Conservation (phyloP, 2,329 filamentous ascomycete genomes). For the Beauveria rudraprayagi region DNA sequence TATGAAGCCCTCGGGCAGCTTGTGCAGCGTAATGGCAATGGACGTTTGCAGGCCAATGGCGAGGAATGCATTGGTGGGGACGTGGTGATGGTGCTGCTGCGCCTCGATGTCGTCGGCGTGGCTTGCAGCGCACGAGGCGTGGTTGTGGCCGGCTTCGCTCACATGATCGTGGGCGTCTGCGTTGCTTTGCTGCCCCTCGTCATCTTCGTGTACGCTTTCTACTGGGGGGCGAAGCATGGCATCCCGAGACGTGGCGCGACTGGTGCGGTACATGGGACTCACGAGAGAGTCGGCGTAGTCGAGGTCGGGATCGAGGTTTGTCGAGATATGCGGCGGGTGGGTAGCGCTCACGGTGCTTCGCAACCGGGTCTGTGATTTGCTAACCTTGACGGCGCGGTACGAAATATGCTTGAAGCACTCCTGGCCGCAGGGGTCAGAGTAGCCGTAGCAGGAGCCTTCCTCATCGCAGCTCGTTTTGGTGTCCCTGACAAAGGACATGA, state of each 20-base stretch:
- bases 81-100: slow-evolving; percentile 78
- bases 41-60: slow-evolving; percentile 94
- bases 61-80: slow-evolving; percentile 86
- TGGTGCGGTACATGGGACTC: slow-evolving; percentile 28
- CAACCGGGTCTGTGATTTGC: slow-evolving; percentile 29
- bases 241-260: slow-evolving; percentile 32
- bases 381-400: slow-evolving; percentile 24
- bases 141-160: slow-evolving; percentile 6
- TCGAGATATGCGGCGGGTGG: slow-evolving; percentile 19
- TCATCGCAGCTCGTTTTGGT: slow-evolving; percentile 56
- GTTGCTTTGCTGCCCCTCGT: slow-evolving; percentile 20
- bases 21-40: slow-evolving; percentile 90
- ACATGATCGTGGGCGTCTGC: slow-evolving; percentile 34
- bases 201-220: slow-evolving; percentile 10
- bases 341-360: slow-evolving; percentile 34
- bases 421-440: slow-evolving; percentile 57
- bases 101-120: slow-evolving; percentile 38
- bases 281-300: slow-evolving; percentile 20
- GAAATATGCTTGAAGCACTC: slow-evolving; percentile 55
- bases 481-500: slow-evolving; percentile 59
- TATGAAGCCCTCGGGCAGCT: slow-evolving; percentile 80
- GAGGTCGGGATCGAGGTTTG: slow-evolving; percentile 21
- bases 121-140: slow-evolving; percentile 19
- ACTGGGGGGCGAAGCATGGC: slow-evolving; percentile 19
- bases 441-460: slow-evolving; percentile 53